Percentiles rank a stretch among this genome's conserved stretches.
These are phyloP conservation scores for Pseudopithomyces maydicus DNA, from an alignment of 2,329 filamentous ascomycete species.

Conservation along the genomic window DNA sequence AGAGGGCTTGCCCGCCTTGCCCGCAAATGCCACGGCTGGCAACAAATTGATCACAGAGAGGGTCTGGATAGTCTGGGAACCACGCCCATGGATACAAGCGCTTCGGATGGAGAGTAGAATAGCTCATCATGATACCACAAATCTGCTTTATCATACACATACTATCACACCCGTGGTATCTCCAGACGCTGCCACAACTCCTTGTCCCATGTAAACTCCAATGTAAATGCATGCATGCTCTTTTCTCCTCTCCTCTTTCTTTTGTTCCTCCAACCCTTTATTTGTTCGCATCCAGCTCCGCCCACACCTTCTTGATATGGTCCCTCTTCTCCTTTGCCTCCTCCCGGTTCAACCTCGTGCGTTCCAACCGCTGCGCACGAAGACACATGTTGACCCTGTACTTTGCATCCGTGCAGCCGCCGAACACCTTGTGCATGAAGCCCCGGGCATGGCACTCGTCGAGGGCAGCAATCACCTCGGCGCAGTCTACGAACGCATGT, in stretches of 20 bases:
- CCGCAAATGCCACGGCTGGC: constrained; percentile 32
- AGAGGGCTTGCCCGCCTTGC: constrained; percentile 47
- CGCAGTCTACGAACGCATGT: constrained; percentile 70
- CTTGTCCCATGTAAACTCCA: constrained; percentile 2
- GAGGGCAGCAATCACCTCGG: constrained; percentile 89
- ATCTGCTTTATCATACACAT: neutral
- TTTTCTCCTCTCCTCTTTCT: neutral
- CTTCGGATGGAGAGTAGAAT: constrained; percentile 34
- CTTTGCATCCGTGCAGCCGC: constrained; percentile 89
- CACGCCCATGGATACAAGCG: constrained; percentile 34
- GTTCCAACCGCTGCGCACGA: constrained; percentile 76
- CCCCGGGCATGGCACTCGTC: constrained; percentile 94
- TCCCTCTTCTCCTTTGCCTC: constrained; percentile 69
- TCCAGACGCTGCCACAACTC: neutral
- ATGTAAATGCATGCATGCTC: constrained; percentile 6
- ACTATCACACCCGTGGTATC: neutral
- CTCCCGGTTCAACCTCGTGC: constrained; percentile 77
- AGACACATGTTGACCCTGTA: constrained; percentile 83
- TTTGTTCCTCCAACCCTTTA: too few relatives aligned
- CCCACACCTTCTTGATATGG: constrained; percentile 77
- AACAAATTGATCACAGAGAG: constrained; percentile 33
- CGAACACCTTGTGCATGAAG: constrained; percentile 88
- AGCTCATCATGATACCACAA: constrained; percentile 5
- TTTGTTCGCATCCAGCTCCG: constrained; percentile 75
- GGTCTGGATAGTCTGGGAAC: constrained; percentile 45